phyloP scores from a whole-genome alignment of 2,329 filamentous ascomycete genomes.

The Hypoxylon sp. region DNA sequence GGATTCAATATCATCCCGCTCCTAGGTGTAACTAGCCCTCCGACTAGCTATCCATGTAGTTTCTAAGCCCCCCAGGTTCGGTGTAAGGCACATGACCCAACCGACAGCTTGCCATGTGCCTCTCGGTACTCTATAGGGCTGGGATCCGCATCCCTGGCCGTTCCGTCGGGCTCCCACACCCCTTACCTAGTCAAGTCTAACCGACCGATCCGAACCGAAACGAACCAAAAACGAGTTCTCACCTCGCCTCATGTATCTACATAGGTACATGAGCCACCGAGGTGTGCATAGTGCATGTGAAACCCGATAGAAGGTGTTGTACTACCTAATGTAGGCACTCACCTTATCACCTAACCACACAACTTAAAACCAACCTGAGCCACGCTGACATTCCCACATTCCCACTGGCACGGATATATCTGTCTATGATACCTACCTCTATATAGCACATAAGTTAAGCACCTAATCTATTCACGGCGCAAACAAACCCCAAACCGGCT shows the following conservation, averaged over 20 bases:
- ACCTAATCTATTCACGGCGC: background rate
- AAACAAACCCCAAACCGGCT: background rate
- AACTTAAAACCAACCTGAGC: background rate
- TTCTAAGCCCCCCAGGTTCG: background rate
- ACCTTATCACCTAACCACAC: background rate
- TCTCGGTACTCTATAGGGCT: constrained; percentile 12
- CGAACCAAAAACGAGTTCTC: constrained; percentile 3
- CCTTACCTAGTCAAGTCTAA: constrained; percentile 3
- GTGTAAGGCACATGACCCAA: constrained; percentile 4
- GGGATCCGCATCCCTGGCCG: constrained; percentile 31
- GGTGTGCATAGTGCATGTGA: constrained; percentile 1
- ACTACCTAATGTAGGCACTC: background rate
- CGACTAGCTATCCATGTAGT: background rate
- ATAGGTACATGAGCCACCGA: constrained; percentile 1
- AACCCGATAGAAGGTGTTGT: background rate
- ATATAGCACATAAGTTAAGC: background rate
- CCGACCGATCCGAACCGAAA: constrained; percentile 16
- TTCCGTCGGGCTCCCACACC: constrained; percentile 22
- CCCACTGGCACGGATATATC: background rate
- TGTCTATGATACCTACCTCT: background rate
- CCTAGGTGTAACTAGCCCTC: background rate
- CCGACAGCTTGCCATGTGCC: constrained; percentile 3
- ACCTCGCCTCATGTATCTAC: constrained; percentile 5
- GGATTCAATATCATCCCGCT: background rate
- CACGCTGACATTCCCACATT: background rate